Conservation (phyloP, 2,329 filamentous ascomycete genomes). For the Colletotrichum sp. region DNA sequence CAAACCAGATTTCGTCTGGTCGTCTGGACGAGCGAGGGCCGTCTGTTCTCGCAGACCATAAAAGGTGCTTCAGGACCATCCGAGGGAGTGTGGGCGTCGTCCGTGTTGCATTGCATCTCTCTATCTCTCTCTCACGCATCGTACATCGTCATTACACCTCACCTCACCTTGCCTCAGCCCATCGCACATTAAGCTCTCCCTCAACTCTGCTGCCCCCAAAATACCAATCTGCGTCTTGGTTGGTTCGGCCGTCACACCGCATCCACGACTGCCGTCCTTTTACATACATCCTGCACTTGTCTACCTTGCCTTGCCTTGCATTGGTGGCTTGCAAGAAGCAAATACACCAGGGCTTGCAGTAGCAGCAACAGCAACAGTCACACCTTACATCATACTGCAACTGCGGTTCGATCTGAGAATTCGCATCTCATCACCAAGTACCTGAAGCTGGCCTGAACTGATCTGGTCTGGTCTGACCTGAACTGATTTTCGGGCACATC, state of each 20-base stretch:
- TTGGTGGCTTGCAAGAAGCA: neutral
- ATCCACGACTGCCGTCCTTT: neutral
- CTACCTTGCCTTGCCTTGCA: neutral
- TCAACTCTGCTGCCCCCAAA: neutral
- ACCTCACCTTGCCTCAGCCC: neutral
- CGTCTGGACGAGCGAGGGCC: neutral
- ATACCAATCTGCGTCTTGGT: neutral
- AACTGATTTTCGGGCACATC: neutral
- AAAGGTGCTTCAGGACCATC: neutral
- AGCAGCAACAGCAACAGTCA: neutral
- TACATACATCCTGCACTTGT: neutral
- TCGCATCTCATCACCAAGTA: neutral
- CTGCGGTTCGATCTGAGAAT: neutral
- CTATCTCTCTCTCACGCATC: neutral
- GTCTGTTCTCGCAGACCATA: conserved; percentile 11
- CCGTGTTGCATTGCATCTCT: neutral
- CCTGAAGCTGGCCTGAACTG: neutral
- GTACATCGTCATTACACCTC: neutral
- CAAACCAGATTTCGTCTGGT: neutral
- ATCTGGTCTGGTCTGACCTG: neutral
- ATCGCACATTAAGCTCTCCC: neutral
- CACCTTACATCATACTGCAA: neutral
- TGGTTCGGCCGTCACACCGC: neutral
- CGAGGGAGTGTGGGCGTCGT: neutral
- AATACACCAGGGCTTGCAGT: neutral